A percentile compares a stretch with the other conserved stretches of the same genome.
These are phyloP conservation scores for Tolypocladium capitatum DNA, from an alignment of 2,329 filamentous ascomycete genomes.

Conservation along the genomic window DNA sequence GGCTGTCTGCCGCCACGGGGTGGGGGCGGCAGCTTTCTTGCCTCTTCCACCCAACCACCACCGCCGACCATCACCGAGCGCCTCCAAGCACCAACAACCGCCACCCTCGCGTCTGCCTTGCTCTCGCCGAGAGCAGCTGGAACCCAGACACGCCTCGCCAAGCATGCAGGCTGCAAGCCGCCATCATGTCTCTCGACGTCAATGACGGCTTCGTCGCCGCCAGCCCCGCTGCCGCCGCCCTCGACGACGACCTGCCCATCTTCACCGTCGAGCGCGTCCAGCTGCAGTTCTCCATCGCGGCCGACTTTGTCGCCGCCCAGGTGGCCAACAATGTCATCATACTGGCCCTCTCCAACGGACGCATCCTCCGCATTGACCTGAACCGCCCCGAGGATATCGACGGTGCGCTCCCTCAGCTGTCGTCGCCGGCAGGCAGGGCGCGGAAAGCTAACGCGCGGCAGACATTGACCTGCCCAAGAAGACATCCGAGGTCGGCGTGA, in stretches of 20 bases:
- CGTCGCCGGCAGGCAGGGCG: background rate
- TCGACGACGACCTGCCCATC: constrained; percentile 65
- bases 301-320: constrained; percentile 91
- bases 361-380: constrained; percentile 86
- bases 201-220: constrained; percentile 58
- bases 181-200: constrained; percentile 23
- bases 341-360: constrained; percentile 78
- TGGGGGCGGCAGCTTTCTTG: background rate
- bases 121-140: background rate
- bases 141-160: background rate
- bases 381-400: constrained; percentile 93
- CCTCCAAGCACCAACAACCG: background rate
- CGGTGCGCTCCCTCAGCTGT: constrained; percentile 31
- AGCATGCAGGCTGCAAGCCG: constrained; percentile 6
- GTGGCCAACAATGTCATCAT: constrained; percentile 96
- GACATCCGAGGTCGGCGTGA: constrained; percentile 78
- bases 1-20: background rate
- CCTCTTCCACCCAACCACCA: background rate
- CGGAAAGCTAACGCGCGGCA: constrained; percentile 22
- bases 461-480: constrained; percentile 97
- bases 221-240: constrained; percentile 43
- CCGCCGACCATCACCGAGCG: background rate
- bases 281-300: constrained; percentile 85
- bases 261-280: constrained; percentile 90
- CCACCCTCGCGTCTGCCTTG: background rate